Evolutionary conservation across 2,329 filamentous ascomycete species (phyloP), one percentile per base, ranked within the genome.

Genomic region (Fusarium cicatricum): DNA sequence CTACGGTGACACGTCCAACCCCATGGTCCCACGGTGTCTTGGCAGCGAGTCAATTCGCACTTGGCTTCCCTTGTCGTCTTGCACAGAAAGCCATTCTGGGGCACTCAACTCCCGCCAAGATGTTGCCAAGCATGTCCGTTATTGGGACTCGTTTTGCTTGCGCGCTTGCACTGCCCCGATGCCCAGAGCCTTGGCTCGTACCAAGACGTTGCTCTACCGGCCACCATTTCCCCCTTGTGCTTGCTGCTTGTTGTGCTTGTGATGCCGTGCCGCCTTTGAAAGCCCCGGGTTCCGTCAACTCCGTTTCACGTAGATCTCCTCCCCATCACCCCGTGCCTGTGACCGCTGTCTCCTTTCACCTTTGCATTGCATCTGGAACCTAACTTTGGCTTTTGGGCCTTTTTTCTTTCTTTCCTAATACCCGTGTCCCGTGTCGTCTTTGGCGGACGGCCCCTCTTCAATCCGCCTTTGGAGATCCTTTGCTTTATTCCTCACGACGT

Each of bases 101-200:
- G 41, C 41, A 39, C 38, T 38, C 29, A 38, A 46, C 39, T 50
- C 32, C 55, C 40, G 58, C 61, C 64, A 66, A 62, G 64, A 40
- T 28, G 16, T 17, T 19, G 26, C 40, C 45, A 48, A 50, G 49
- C 34, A 17, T 34, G 31, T 31, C 46, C 19, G 26, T 34, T 21
- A 42, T 41, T 43, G 54, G 41, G 16, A 45, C 37, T 62, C 45
- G 43, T 21, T 33, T n/a, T n/a, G n/a, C n/a, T n/a, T n/a, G n/a
- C n/a, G n/a, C n/a, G 23, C 11, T 33, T 67, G 66, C 66, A 69
- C 66, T 59, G 66, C 66, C 66, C 49, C 58, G 56, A 55, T 63
- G 63, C 63, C 65, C 50, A 68, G 63, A 56, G 37, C 16, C 58
- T 68, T 64, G 59, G 64, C 66, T 67, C 60, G 57, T 62, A 66